These are phyloP conservation scores for Chlamydomonas schloesseri DNA, from an alignment of 139 green algal species.

Conservation along the genomic window DNA sequence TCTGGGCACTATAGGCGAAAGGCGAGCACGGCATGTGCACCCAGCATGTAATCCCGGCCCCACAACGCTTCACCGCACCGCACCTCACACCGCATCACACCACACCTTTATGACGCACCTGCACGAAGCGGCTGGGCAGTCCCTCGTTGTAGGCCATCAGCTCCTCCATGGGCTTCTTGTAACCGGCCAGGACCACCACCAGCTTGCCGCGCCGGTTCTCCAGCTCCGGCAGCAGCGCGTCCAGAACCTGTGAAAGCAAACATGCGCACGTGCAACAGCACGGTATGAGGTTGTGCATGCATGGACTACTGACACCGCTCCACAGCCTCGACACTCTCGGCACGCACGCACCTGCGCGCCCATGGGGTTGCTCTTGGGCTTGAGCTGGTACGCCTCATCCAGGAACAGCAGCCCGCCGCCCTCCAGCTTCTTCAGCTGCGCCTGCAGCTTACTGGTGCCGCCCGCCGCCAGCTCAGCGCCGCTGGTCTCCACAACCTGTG, in stretches of 20 bases:
- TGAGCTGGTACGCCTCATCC: conserved; percentile 70
- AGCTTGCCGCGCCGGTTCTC: conserved; percentile 61
- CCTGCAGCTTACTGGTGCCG: conserved; percentile 53
- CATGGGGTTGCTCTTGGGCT: conserved; percentile 62
- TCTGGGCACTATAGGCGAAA: no score
- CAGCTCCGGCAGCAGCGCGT: conserved; percentile 64
- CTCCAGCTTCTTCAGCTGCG: conserved; percentile 58
- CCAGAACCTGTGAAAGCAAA: conserved; percentile 67
- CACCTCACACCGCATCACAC: no score
- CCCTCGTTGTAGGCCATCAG: conserved; percentile 66
- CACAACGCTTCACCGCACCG: no score
- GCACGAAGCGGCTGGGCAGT: conserved; percentile 60
- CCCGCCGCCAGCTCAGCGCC: conserved; percentile 52
- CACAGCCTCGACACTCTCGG: not conserved
- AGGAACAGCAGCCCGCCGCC: conserved; percentile 66
- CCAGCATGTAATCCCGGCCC: no score
- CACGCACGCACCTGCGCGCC: conserved; percentile 54
- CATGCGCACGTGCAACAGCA: no score
- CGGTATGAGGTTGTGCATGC: no score
- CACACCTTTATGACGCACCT: no score
- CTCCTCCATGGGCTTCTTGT: conserved; percentile 68
- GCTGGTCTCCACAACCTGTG: conserved; percentile 60
- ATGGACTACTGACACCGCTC: no score
- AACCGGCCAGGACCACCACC: conserved; percentile 66
- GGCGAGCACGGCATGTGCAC: no score